Conservation (phyloP, 352 stramenopile genomes). For the Peronospora farinosa region DNA sequence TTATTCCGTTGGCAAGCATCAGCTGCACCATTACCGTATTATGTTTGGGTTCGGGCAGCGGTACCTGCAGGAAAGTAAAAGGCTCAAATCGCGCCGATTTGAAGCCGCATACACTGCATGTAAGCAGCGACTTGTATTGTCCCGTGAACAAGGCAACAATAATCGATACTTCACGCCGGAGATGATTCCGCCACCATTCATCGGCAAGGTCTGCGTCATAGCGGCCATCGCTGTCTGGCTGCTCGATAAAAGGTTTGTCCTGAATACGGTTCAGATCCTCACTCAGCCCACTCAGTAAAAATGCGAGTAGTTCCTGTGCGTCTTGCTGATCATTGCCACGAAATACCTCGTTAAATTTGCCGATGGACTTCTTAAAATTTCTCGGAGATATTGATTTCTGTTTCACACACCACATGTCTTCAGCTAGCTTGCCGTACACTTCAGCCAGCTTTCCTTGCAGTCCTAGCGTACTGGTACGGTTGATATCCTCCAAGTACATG, state of each 20-base stretch:
- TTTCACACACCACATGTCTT: constrained; percentile 93
- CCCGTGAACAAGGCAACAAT: constrained; percentile 99
- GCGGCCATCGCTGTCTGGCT: constrained; percentile 95
- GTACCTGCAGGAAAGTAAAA: constrained; percentile 88
- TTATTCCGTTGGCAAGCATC: constrained; percentile 63
- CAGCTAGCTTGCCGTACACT: constrained; percentile 93
- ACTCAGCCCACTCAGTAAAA: constrained; percentile 94
- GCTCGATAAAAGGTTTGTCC: constrained; percentile 96
- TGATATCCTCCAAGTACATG: constrained; percentile 91
- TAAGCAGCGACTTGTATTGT: constrained; percentile 97
- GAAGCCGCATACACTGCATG: constrained; percentile 94
- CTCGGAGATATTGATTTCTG: constrained; percentile 89
- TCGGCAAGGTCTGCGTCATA: constrained; percentile 96
- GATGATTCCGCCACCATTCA: constrained; percentile 98
- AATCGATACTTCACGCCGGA: constrained; percentile 96
- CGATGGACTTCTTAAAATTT: constrained; percentile 92
- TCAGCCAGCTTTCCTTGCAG: constrained; percentile 91
- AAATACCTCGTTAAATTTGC: constrained; percentile 95
- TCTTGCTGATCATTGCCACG: constrained; percentile 97
- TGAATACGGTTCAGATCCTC: constrained; percentile 98
- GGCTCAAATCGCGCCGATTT: constrained; percentile 90
- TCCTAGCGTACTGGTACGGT: constrained; percentile 94
- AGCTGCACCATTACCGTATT: constrained; percentile 77
- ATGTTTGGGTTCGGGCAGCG: constrained; percentile 81
- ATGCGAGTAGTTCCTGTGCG: constrained; percentile 94